Base-by-base conservation (phyloP, 345 rosid species). In the Salix viminalis region DNA sequence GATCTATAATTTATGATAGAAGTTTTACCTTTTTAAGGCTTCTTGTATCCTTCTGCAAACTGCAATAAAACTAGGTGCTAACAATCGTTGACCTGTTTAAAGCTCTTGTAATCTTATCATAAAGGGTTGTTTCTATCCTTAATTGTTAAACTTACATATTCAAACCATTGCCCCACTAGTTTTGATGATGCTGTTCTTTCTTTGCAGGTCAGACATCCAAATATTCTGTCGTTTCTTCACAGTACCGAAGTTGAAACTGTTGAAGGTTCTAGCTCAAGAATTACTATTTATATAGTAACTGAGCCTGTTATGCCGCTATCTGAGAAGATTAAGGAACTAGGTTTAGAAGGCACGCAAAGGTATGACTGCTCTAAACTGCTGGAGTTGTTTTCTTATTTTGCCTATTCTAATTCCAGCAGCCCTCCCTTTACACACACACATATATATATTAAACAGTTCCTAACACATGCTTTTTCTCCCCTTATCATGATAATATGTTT, bases 301-400 rank as follows among this genome's bases (percentile, higher is more conserved):
- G 99, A 96, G 84, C 99, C 99, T 75, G 99, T 92, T 65, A 92
- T 93, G 91, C 99, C 99, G 1, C 80, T 96, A 16, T 86, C 97
- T n/a, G 97, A 96, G 80, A 96, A 93, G 88, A 91, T 96, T 72
- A 93, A 89, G 88, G 99, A 96, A 84, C 89, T 96, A 28, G 94
- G 97, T 81, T 84, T 96, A 77, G 87, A 89, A 81, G 92, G 97
- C 79, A 90, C 89, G 10, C 99, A 91, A 80, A 92, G 99, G 99
- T 96, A 84, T 69, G 76, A 52, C 60, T 44, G 46, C 74, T 76
- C 58, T 36, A 50, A 32, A 48, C 46, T 16, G 28, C 26, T 70
- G 58, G 41, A 41, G 42, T 68, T n/a, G 6, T 34, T 24, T 37
- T 48, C 9, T 11, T 12, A 18, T 52, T 18, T 23, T 36, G 7